Base-by-base conservation (phyloP, 345 rosid species). In the rapeseed (Brassica napus) region DNA sequence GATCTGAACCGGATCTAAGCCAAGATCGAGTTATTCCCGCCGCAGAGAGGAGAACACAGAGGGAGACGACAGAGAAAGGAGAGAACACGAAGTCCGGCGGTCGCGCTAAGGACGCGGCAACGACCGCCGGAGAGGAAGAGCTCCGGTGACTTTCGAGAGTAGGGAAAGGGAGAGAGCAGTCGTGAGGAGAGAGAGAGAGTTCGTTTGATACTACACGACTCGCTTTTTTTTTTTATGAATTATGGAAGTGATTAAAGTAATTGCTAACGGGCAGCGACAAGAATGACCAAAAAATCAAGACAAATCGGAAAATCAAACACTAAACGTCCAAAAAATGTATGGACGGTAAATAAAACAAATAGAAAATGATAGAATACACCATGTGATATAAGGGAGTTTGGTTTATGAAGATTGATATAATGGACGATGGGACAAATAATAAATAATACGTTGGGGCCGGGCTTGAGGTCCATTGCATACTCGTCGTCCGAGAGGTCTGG, bases 311-410 rank as follows among this genome's bases (percentile, higher is more conserved):
- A 75, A 74, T 52, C 72, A 80, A 80, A 69, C 54, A 24, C 83
- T 63, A 75, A 74, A 69, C 6, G 72, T 69, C 72, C 37, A 2
- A 75, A 69, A 26, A 64, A 35, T 35, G 72, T 54, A 80, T 80
- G 79, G 76, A 80, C 7, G 71, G 62, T 74, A 26, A 54, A 75
- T 64, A 49, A 69, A 69, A 80, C 79, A 80, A 80, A 11, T 21
- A 68, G 76, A 75, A 69, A 31, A 68, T 68, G 54, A 28, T 69
- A 69, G 60, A 79, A 62, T 47, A 68, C 59, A 74, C 60, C 82
- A 79, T 79, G 79, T 74, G 82, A 62, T 67, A 59, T 66, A 35
- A 24, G 10, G 15, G 74, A 55, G 61, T 68, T 68, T 65, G 59
- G 62, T 71, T 66, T 73, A 44, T 68, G 55, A 49, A 34, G 28